Conservation (phyloP, 2,329 filamentous ascomycete genomes). For the Cyanodermella asteris region DNA sequence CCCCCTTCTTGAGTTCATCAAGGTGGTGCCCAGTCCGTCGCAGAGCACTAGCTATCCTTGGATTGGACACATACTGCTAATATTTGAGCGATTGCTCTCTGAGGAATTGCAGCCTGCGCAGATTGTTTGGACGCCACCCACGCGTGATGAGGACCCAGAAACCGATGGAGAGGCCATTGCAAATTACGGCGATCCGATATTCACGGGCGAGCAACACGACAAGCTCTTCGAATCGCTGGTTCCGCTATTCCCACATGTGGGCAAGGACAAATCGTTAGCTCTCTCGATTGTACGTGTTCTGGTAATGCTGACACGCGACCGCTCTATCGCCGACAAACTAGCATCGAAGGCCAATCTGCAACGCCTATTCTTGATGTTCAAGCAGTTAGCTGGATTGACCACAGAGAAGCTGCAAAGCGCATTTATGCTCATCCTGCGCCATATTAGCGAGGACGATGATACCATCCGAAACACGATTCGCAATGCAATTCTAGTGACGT, state of each 20-base stretch:
- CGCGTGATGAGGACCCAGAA: constrained; percentile 23
- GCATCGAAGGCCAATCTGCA: constrained; percentile 79
- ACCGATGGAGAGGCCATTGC: constrained; percentile 32
- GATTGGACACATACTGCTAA: constrained; percentile 74
- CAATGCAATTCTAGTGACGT: constrained; percentile 61
- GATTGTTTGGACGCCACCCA: constrained; percentile 45
- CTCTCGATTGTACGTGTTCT: constrained; percentile 65
- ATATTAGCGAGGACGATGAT: constrained; percentile 84
- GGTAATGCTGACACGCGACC: constrained; percentile 66
- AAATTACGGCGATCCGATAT: constrained; percentile 35
- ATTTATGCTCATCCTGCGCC: constrained; percentile 71
- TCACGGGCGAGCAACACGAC: constrained; percentile 44
- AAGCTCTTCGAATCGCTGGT: constrained; percentile 56
- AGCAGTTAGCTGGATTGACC: constrained; percentile 63
- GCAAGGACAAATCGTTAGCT: constrained; percentile 68
- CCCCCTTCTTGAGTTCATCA: constrained; percentile 59
- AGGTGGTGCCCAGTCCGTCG: constrained; percentile 41
- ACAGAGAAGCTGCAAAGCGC: constrained; percentile 52
- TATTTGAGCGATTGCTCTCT: constrained; percentile 74
- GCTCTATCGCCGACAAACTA: constrained; percentile 50
- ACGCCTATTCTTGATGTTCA: constrained; percentile 82
- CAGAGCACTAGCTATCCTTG: constrained; percentile 69
- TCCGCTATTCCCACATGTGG: constrained; percentile 63
- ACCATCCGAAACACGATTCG: constrained; percentile 82
- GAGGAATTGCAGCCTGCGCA: constrained; percentile 66